phyloP scores from a whole-genome alignment of 2,329 filamentous ascomycete species.

The Stromatinia cepivora region DNA sequence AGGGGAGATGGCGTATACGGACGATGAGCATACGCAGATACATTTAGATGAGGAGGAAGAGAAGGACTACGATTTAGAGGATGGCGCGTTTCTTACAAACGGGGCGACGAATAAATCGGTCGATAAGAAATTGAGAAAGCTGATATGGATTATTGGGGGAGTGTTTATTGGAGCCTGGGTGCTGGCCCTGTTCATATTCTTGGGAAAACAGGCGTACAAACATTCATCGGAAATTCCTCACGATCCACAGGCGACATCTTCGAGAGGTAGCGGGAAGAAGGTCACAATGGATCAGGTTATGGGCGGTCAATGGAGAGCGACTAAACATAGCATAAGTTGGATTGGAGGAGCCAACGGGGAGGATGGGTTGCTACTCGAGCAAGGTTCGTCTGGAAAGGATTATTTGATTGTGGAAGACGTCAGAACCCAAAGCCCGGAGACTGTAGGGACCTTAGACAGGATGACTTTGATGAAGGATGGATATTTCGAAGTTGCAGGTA shows the following conservation, averaged over 20 bases:
- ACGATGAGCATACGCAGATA: conserved; percentile 32
- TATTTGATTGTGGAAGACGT: conserved; percentile 89
- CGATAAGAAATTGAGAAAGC: conserved; percentile 63
- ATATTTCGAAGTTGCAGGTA: conserved; percentile 60
- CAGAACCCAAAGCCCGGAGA: conserved; percentile 52
- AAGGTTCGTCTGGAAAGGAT: conserved; percentile 58
- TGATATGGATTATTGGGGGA: conserved; percentile 55
- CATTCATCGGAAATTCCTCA: conserved; percentile 64
- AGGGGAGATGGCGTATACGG: conserved; percentile 35
- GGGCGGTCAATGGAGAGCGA: conserved; percentile 63
- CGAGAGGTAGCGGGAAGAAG: conserved; percentile 66
- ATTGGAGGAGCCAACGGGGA: conserved; percentile 71
- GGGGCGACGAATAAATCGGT: conserved; percentile 49
- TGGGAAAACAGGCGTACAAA: conserved; percentile 65
- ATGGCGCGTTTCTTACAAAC: conserved; percentile 44
- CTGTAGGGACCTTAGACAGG: conserved; percentile 49
- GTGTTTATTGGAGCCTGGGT: conserved; percentile 69
- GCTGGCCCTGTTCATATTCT: conserved; percentile 64
- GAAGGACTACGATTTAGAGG: conserved; percentile 50
- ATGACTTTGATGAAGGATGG: conserved; percentile 73
- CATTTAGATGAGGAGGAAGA: conserved; percentile 38
- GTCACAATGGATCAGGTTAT: conserved; percentile 73
- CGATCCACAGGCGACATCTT: conserved; percentile 64
- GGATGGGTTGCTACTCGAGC: conserved; percentile 83
- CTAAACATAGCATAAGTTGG: conserved; percentile 70